These are phyloP conservation scores for Gossypium schwendimanii DNA, from an alignment of 441 rosid species.

Conservation along the genomic window DNA sequence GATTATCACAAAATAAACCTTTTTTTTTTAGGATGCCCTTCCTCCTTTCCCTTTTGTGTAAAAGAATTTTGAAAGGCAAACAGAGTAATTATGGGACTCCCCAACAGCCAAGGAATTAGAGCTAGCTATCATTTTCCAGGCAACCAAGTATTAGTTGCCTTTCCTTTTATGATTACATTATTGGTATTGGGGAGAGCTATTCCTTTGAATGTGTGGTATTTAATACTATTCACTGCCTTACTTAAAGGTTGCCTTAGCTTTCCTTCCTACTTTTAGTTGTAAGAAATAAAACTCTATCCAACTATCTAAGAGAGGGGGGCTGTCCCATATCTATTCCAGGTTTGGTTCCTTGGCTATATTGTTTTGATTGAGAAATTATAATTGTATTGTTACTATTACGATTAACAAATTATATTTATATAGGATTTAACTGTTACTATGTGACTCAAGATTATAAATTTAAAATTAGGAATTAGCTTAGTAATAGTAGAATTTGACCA, in stretches of 20 bases:
- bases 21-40: background rate
- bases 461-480: no score
- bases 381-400: background rate
- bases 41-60: background rate
- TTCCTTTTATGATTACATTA: background rate
- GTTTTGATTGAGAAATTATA: no score
- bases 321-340: background rate
- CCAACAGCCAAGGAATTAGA: background rate
- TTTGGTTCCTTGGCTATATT: background rate
- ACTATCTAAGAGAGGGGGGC: background rate
- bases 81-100: background rate
- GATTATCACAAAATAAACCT: background rate
- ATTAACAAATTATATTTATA: background rate
- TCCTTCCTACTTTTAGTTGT: background rate
- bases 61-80: background rate
- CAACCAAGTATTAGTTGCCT: background rate
- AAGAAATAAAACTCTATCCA: background rate
- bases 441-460: no score
- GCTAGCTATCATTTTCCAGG: background rate
- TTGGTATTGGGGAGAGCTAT: background rate
- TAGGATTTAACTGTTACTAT: no score
- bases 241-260: background rate
- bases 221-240: background rate
- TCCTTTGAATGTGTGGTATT: background rate
- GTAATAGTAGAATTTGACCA: no score